Evolutionary conservation across 495 filamentous ascomycete genomes (phyloP), one percentile per base, ranked within the genome.

Genomic region (Annulohypoxylon maeteangense): DNA sequence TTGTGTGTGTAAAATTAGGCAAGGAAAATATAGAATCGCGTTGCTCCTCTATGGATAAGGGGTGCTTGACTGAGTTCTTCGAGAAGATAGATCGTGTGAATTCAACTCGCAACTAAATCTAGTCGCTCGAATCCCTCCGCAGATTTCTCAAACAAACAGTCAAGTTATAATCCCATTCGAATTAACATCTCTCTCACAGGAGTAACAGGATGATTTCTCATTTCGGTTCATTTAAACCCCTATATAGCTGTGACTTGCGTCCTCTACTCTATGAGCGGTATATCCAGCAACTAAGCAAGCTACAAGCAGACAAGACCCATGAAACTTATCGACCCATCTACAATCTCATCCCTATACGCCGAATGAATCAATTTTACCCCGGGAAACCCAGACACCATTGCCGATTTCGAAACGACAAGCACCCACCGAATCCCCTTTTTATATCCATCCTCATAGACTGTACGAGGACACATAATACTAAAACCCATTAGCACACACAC

Each of bases 391-490:
- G 22, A 12, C 22, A 14, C 23, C 2, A 27, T 10, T 27, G 6
- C 44, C 11, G 32, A 45, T 51, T 38, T 2, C 51, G 10, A 63
- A 54, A 40, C 11, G 23, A 40, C 16, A 8, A 27, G 8, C 11
- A n/a, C 34, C 22, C 20, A 47, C 48, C 8, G 7, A n/a, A 18
- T n/a, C n/a, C n/a, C 18, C 40, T 22, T 11, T 7, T 5, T 8
- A 4, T 3, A 18, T 22, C n/a, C n/a, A 14, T 14, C 12, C 36
- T 74, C 50, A 77, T 10, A 58, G 18, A 32, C 77, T 79, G 48
- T 74, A 74, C 5, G 70, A 78, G 61, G 74, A 76, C 22, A 79
- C 78, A 54, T 79, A 79, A 56, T 79, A 81, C 77, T 78, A 56
- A 1, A 56, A 62, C 42, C 23, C 8, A 45, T 60, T 40, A 66